Percentiles rank a stretch among this genome's conserved stretches.
phyloP scores from a whole-genome alignment of 495 filamentous ascomycete species.

The Chlorociboria aeruginascens region DNA sequence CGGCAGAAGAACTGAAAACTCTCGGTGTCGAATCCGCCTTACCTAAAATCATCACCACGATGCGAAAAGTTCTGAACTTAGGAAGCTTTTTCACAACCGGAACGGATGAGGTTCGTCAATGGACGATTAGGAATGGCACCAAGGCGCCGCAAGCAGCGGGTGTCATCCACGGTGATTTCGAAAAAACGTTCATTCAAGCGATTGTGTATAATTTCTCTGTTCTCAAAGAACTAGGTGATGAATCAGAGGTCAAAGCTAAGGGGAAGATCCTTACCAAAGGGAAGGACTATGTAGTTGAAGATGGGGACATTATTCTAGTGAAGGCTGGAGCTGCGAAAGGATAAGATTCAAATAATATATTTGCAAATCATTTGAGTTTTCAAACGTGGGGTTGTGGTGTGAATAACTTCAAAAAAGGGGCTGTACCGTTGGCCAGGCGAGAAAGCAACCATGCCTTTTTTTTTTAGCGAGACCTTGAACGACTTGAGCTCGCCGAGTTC shows the following conservation, averaged over 20 bases:
- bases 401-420: no score
- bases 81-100: slow-evolving; percentile 96
- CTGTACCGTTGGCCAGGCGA: no score
- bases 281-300: slow-evolving; percentile 86
- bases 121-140: slow-evolving; percentile 92
- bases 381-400: no score
- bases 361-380: no score
- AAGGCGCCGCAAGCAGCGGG: slow-evolving; percentile 96
- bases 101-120: slow-evolving; percentile 93
- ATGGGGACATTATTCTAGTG: slow-evolving; percentile 38
- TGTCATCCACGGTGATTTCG: slow-evolving; percentile 97
- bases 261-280: slow-evolving; percentile 98
- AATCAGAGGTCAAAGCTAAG: slow-evolving; percentile 76
- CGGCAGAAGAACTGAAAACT: slow-evolving; percentile 78
- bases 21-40: slow-evolving; percentile 78
- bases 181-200: slow-evolving; percentile 99
- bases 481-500: no score
- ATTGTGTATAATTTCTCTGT: slow-evolving; percentile 77
- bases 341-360: slow-evolving; percentile 28
- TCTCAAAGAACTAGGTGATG: slow-evolving; percentile 79
- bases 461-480: no score
- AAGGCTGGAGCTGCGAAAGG: slow-evolving; percentile 84
- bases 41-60: slow-evolving; percentile 86
- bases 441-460: no score
- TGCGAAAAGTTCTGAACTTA: slow-evolving; percentile 84